phyloP scores from a whole-genome alignment of 192 early-diverging fungal genomes.

The Coemansia asiatica region DNA sequence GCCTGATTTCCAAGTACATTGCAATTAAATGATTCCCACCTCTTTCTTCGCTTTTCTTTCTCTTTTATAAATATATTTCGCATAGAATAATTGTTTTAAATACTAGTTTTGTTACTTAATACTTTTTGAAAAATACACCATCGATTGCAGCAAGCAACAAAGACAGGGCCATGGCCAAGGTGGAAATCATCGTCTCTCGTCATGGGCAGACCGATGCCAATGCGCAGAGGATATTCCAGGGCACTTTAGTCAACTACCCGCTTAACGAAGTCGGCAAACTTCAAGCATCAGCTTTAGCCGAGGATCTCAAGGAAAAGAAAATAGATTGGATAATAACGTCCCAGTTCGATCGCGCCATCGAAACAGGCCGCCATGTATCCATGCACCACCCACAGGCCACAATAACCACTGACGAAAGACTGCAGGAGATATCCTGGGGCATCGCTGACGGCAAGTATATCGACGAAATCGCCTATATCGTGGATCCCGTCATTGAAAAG shows the following conservation, averaged over 20 bases:
- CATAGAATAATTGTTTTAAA: too few relatives aligned
- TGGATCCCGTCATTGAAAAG: neutral
- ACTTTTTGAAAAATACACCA: too few relatives aligned
- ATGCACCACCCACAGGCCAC: neutral
- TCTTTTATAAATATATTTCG: too few relatives aligned
- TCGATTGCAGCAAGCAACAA: too few relatives aligned
- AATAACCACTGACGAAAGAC: neutral
- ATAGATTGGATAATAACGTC: neutral
- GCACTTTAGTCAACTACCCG: neutral
- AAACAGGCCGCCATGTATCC: neutral
- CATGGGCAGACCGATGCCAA: slow-evolving; percentile 2
- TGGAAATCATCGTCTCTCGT: neutral
- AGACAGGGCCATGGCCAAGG: neutral
- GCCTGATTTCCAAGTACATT: slow-evolving; percentile 1
- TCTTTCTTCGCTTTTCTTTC: neutral
- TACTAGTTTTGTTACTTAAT: too few relatives aligned
- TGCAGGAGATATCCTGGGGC: neutral
- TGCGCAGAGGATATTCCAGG: neutral
- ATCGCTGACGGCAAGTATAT: neutral
- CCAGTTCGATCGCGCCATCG: neutral
- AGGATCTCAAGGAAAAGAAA: neutral
- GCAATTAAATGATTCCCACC: neutral
- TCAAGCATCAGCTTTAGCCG: neutral
- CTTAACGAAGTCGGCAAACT: neutral
- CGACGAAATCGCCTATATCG: neutral